A percentile compares a stretch with the other conserved stretches of the same genome.
phyloP scores from a whole-genome alignment of 306 rosid species.

The Hippophae tibetana region DNA sequence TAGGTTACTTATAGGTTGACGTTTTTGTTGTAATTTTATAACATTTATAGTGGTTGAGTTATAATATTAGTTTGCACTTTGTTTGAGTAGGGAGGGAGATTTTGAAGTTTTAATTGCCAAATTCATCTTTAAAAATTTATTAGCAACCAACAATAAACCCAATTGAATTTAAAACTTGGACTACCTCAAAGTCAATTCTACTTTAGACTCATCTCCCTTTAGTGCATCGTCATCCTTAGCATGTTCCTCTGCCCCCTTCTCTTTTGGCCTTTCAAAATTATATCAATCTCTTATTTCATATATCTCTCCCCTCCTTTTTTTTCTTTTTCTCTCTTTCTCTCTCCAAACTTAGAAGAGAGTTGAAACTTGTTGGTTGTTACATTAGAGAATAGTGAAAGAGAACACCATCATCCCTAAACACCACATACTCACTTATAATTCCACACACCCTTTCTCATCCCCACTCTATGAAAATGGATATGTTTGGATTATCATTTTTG shows the following conservation, averaged over 20 bases:
- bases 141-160: too few relatives aligned
- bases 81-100: too few relatives aligned
- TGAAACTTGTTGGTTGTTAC: too few relatives aligned
- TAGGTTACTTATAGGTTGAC: too few relatives aligned
- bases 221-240: constrained; percentile 16
- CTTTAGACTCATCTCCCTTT: background rate
- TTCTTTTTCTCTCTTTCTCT: constrained; percentile 8
- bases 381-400: too few relatives aligned
- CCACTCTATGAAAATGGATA: background rate
- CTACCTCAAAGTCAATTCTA: too few relatives aligned
- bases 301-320: background rate
- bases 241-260: constrained; percentile 30
- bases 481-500: constrained; percentile 16
- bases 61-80: too few relatives aligned
- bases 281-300: background rate
- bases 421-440: background rate
- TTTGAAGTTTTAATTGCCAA: too few relatives aligned
- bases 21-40: too few relatives aligned
- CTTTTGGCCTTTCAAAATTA: background rate
- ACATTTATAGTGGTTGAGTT: too few relatives aligned
- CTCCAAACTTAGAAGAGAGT: background rate
- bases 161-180: too few relatives aligned
- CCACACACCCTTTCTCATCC: background rate
- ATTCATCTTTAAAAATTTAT: too few relatives aligned
- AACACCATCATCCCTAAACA: background rate